Evolutionary conservation across 148 eudicot species (phyloP).

Genomic region (Fagopyrum esculentum): DNA sequence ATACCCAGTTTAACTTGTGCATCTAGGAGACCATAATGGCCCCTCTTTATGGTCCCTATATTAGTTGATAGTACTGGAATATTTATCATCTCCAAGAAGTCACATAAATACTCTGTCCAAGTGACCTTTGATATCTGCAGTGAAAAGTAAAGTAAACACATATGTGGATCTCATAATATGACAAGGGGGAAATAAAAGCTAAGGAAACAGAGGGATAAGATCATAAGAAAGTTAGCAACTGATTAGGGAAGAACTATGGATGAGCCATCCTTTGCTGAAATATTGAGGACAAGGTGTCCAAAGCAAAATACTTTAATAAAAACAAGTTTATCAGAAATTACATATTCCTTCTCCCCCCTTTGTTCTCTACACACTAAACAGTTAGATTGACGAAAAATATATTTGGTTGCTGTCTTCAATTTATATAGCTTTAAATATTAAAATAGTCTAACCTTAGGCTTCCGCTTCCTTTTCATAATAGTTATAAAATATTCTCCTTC

Average conservation of each 20-base stretch:
- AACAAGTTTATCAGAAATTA: background rate
- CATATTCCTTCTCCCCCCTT: background rate
- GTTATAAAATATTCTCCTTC: slow-evolving; percentile 44
- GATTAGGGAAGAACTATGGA: background rate
- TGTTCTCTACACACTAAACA: background rate
- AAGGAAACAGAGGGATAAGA: background rate
- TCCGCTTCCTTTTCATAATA: slow-evolving; percentile 50
- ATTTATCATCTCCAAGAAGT: slow-evolving; percentile 64
- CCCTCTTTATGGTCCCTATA: slow-evolving; percentile 69
- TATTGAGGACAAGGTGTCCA: background rate
- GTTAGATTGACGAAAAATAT: background rate
- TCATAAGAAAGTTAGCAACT: background rate
- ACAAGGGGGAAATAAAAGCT: background rate
- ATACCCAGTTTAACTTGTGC: slow-evolving; percentile 57
- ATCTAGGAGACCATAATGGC: slow-evolving; percentile 81
- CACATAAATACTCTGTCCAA: slow-evolving; percentile 85
- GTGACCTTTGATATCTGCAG: slow-evolving; percentile 70
- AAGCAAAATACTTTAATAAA: background rate
- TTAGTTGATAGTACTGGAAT: slow-evolving; percentile 37
- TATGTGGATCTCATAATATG: slow-evolving; percentile 4
- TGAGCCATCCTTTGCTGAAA: background rate
- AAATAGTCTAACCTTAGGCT: slow-evolving; percentile 57
- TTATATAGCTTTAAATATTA: background rate
- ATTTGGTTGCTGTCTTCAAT: background rate
- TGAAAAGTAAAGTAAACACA: slow-evolving; percentile 14